Percentiles rank a stretch among this genome's conserved stretches.
phyloP scores from a whole-genome alignment of 768 basidiomycete species.

The Pilatotrama ljubarskyi region DNA sequence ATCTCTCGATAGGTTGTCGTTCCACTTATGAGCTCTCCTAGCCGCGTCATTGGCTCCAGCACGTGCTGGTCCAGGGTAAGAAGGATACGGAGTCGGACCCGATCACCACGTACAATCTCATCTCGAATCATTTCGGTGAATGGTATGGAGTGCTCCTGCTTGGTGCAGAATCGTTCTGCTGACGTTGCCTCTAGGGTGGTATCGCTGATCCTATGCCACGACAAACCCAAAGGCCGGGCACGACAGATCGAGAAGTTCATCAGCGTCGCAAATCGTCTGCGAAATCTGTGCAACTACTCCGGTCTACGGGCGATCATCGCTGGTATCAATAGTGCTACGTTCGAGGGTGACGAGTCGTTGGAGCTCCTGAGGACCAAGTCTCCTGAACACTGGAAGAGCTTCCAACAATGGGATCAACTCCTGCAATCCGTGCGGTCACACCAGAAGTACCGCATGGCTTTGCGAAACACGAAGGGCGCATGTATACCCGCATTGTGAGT shows the following conservation, averaged over 20 bases:
- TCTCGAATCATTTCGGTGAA: constrained; percentile 82
- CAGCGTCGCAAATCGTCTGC: constrained; percentile 77
- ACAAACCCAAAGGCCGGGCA: constrained; percentile 71
- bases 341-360: constrained; percentile 76
- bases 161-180: not conserved
- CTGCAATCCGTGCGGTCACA: constrained; percentile 81
- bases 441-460: constrained; percentile 86
- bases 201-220: constrained; percentile 87
- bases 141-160: constrained; percentile 48
- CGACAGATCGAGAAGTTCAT: constrained; percentile 88
- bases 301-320: constrained; percentile 92
- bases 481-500: constrained; percentile 82
- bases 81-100: constrained; percentile 66
- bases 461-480: constrained; percentile 81
- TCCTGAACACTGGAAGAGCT: constrained; percentile 71
- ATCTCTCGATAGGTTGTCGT: not conserved
- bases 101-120: constrained; percentile 69
- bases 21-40: constrained; percentile 31
- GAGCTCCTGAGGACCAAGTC: constrained; percentile 66
- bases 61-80: constrained; percentile 68
- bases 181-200: constrained; percentile 64
- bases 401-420: constrained; percentile 82
- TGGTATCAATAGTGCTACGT: constrained; percentile 83
- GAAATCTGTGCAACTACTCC: constrained; percentile 89
- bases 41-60: constrained; percentile 88